Evolutionary conservation across 192 early-diverging fungal genomes (phyloP).

Genomic region (Spinellus fusiger): DNA sequence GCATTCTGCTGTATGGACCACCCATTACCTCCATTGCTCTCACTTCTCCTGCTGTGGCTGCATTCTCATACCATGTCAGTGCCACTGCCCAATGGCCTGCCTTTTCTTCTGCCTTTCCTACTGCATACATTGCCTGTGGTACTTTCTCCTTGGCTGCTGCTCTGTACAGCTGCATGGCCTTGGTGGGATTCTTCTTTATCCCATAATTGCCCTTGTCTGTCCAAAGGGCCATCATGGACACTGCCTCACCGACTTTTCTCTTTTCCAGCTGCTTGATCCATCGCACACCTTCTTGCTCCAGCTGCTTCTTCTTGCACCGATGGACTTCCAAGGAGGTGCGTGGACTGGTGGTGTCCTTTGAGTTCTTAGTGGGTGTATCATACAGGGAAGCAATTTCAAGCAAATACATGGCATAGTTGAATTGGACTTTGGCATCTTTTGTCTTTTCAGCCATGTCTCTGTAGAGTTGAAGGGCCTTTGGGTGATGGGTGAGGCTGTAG

Average conservation of each 20-base stretch:
- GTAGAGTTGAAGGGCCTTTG: slow-evolving; percentile 50
- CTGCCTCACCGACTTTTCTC: slow-evolving; percentile 63
- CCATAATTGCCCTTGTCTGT: slow-evolving; percentile 54
- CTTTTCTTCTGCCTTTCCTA: slow-evolving; percentile 51
- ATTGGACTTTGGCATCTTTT: slow-evolving; percentile 64
- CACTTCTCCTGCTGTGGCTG: slow-evolving; percentile 58
- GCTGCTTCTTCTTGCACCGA: slow-evolving; percentile 1
- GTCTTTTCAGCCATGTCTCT: slow-evolving; percentile 73
- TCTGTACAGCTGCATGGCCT: slow-evolving; percentile 55
- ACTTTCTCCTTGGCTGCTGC: slow-evolving; percentile 59
- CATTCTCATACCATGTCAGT: slow-evolving; percentile 39
- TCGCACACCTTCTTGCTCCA: slow-evolving; percentile 56
- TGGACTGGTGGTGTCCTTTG: neutral
- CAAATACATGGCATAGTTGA: slow-evolving; percentile 74
- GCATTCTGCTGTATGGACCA: neutral
- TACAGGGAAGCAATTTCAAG: slow-evolving; percentile 53
- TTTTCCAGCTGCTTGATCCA: slow-evolving; percentile 65
- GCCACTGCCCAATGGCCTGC: slow-evolving; percentile 56
- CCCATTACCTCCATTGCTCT: slow-evolving; percentile 52
- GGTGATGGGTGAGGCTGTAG: slow-evolving; percentile 22
- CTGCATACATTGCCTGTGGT: slow-evolving; percentile 57
- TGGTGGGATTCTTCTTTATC: slow-evolving; percentile 34
- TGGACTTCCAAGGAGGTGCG: neutral
- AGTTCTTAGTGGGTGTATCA: neutral
- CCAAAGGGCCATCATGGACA: slow-evolving; percentile 65